Evolutionary conservation across 2,329 filamentous ascomycete species (phyloP), one percentile per base, ranked within the genome.

Genomic region (Colletotrichum sp.): DNA sequence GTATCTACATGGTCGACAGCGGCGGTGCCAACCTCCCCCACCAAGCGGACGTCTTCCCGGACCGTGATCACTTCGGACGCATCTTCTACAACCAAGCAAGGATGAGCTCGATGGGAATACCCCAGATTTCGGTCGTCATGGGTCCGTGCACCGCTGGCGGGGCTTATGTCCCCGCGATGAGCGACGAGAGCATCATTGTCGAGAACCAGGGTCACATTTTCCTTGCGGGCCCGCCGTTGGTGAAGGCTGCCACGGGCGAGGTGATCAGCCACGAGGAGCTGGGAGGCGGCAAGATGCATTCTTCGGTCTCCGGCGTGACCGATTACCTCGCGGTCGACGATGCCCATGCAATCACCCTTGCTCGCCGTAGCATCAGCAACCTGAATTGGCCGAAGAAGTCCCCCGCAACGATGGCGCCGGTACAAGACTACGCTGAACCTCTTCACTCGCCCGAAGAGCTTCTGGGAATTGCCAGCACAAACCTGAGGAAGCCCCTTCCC

Each of bases 21-120:
- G 96, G 97, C 63, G 96, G 96, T 78, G 97, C 96, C 74, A 98
- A 98, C 84, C 91, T 99, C 22, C 97, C 96, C 16, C 94, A 98
- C 82, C 96, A 99, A 86, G 94, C 96, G 48, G 95, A 98, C 82
- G 96, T 98, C 73, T 98, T 99, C 84, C 97, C 96, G 2, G 96
- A 98, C 84, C 91, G 93, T 78, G 95, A 98, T 71, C 96, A 98
- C 85, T 98, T 99, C 82, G 96, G 96, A 44, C 95, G 96, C 79
- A 98, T 98, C 83, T 99, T 99, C 89, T 99, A 94, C 89, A 98
- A 99, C 86, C 96, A 99, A 85, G 96, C 97, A 4, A 90, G 95
- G 81, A 98, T 98, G 96, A 97, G 94, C 79, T 91, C 94, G 3
- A 87, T 93, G 79, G 95, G 96, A 6, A 98, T 98, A 77, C 96